phyloP scores from a whole-genome alignment of 805 yeast species.

The Candida railenensis region DNA sequence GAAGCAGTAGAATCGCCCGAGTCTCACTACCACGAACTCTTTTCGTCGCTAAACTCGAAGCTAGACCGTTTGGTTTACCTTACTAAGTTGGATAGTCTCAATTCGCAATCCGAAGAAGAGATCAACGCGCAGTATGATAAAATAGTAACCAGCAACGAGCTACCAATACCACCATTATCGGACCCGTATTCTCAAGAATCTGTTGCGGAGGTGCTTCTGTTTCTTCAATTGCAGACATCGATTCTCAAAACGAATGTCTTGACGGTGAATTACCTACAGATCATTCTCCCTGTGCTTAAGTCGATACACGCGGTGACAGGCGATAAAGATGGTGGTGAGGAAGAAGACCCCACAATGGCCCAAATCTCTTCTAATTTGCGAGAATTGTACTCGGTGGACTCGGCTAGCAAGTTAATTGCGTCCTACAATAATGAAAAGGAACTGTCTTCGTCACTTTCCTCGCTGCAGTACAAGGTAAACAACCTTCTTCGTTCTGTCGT shows the following conservation, averaged over 20 bases:
- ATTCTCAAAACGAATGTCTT: constrained; percentile 25
- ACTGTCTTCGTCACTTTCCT: not conserved
- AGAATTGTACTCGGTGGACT: constrained; percentile 12
- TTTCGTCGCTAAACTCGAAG: not conserved
- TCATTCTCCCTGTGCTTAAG: constrained; percentile 30
- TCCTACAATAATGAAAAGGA: not conserved
- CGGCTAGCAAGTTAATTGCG: not conserved
- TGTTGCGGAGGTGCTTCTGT: constrained; percentile 4
- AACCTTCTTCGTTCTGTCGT: not conserved
- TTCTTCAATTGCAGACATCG: constrained; percentile 18
- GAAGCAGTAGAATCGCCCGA: not conserved
- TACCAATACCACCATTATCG: constrained; percentile 8
- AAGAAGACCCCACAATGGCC: not conserved
- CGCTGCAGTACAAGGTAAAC: not conserved
- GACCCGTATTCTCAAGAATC: not conserved
- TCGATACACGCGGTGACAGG: constrained; percentile 29
- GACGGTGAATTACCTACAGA: constrained; percentile 23
- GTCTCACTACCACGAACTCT: not conserved
- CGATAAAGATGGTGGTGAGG: constrained; percentile 28
- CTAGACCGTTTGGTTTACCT: constrained; percentile 23
- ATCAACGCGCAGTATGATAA: constrained; percentile 16
- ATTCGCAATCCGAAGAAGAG: constrained; percentile 10
- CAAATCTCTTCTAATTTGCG: constrained; percentile 20
- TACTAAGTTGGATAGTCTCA: constrained; percentile 22
- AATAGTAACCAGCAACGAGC: constrained; percentile 5